Evolutionary conservation across 495 filamentous ascomycete species (phyloP), one percentile per base, ranked within the genome.

Genomic region (Acidiella bohemica): DNA sequence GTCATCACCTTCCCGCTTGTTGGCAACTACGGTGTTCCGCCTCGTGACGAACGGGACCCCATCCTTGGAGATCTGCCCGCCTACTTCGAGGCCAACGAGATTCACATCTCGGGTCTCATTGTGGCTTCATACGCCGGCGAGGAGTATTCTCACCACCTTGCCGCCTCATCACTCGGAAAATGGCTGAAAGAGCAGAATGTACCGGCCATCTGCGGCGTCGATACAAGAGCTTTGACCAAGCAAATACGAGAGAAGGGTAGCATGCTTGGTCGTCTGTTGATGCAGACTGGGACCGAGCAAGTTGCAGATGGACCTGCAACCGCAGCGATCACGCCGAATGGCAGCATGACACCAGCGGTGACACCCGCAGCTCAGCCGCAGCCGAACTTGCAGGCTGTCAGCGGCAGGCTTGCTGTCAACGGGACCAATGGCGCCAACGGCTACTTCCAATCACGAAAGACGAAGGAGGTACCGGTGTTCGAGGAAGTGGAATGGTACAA

Each of bases 1-100:
- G 88, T 96, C 54, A 93, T 99, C 70, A 99, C 90, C 39, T 84
- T 92, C 58, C 90, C 90, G n/a, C 67, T 99, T 46, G 93, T 99
- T 60, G 90, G 90, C 49, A 99, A 99, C 68, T 97, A 97, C 63
- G 90, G 58, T 46, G 90, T 95, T 9, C 90, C 90, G 18, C 81
- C 83, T 1, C 70, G 86, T 46, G 79, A 90, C 23, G 72, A 77
- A 28, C 71, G 76, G 60, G 87, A 94, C 55, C 72, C 81, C 50
- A 66, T 93, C 23, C 73, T 95, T 42, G 71, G 75, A 55, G 78
- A 82, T 47, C 72, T 95, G 13, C 84, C 86, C 17, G 84, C 85
- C 38, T 69, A 95, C 60, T 95, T 97, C 60, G 90, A 97, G 58
- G 76, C 86, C 20, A 75, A 70, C 23, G 66, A 93, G 59, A 93